Evolutionary conservation across 352 stramenopile genomes (phyloP), one percentile per base, ranked within the genome.

Genomic region (Globisporangium solare): DNA sequence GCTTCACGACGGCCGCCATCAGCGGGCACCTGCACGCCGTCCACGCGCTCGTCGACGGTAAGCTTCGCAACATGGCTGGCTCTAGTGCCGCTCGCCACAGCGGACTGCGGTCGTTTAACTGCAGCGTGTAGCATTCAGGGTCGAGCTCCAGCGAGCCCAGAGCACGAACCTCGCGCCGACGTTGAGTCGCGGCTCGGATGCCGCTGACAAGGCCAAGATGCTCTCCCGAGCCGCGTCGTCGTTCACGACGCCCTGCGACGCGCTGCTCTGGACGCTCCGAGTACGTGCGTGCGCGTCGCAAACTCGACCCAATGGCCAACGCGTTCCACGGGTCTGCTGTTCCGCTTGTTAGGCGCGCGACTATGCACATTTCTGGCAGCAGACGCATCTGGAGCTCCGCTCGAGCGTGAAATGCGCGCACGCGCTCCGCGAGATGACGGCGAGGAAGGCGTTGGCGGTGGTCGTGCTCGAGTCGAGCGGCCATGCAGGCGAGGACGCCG

Each of bases 21-120:
- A 83, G 77, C 32, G 71, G 75, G 3, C 73, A 76, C 47, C 63
- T 88, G 5, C 79, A 88, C 42, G 71, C 74, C 37, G 57, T 89
- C 42, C 70, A 88, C 40, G 45, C 60, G 4, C 51, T 79, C 15
- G 61, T 82, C 3, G 45, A 83, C 68, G 72, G 80, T 86, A 54
- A 35, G 27, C 24, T 27, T 35, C 27, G 5, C 1, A 11, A 35
- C n/a, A n/a, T n/a, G n/a, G n/a, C n/a, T 35, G 27, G 27, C 10
- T 35, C 5, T 6, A 35, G 27, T 11, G 27, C 2, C 27, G 27
- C 7, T 35, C 27, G 7, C 27, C 27, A 35, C 27, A 8, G 27
- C 7, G 7, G 27, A 35, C 10, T 35, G 27, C 27, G 24, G 1
- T 12, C n/a, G n/a, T 43, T 58, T 20, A 22, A 2, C 6, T 17